Conservation (phyloP, 805 yeast species). For the Yamadazyma ubonensis region DNA sequence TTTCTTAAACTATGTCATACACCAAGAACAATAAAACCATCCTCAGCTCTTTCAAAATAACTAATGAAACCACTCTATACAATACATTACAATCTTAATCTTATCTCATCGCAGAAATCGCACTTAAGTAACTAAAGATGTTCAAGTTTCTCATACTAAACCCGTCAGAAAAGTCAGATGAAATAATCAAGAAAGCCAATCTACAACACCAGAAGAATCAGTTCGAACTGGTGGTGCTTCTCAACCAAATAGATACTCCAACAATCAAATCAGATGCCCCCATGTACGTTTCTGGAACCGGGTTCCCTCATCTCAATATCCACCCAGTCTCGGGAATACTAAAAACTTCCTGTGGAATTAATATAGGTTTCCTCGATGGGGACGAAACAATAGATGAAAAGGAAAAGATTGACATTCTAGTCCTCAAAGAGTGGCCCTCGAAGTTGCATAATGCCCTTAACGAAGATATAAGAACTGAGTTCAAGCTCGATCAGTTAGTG, state of each 20-base stretch:
- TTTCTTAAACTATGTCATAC: too few species aligned
- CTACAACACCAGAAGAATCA: constrained; percentile 57
- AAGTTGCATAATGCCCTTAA: constrained; percentile 2
- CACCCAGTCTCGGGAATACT: constrained; percentile 30
- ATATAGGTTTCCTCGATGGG: constrained; percentile 45
- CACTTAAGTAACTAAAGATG: constrained; percentile 5
- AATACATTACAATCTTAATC: too few species aligned
- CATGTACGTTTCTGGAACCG: constrained; percentile 4
- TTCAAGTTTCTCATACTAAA: constrained; percentile 44
- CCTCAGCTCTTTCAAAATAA: too few species aligned
- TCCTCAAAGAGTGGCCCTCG: constrained; percentile 55
- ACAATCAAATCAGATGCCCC: constrained; percentile 1
- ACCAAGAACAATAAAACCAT: too few species aligned
- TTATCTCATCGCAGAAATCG: constrained; percentile 4
- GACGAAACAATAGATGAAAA: constrained; percentile 8
- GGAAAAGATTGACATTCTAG: constrained; percentile 48
- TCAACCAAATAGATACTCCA: constrained; percentile 41
- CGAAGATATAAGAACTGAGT: constrained; percentile 1
- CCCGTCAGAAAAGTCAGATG: constrained; percentile 45
- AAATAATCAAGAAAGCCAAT: constrained; percentile 46
- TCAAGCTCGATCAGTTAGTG: constrained; percentile 46
- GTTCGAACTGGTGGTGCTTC: constrained; percentile 52
- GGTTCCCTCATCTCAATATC: constrained; percentile 7
- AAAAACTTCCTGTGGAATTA: constrained; percentile 45
- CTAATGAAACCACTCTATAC: too few species aligned